Percentiles rank a stretch among this genome's conserved stretches.
Evolutionary conservation across 2,329 filamentous ascomycete species (phyloP).

Genomic region (Trichoderma gracile): DNA sequence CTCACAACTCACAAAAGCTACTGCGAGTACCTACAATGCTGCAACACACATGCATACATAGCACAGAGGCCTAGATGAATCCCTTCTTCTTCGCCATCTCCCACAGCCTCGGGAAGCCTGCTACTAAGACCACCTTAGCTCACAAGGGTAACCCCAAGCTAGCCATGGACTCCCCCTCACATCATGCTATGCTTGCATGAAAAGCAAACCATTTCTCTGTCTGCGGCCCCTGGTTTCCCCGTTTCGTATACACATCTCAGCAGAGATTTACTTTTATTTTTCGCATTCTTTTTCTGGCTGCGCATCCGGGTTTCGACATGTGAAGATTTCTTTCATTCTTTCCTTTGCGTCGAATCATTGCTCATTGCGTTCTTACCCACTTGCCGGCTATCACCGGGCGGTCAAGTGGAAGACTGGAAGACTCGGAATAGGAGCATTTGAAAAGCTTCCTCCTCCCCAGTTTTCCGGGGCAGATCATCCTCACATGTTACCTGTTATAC

Average conservation of each 20-base stretch:
- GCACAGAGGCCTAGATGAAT: constrained; percentile 2
- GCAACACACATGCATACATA: not conserved
- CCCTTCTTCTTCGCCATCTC: not conserved
- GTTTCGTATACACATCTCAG: not conserved
- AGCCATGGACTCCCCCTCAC: constrained; percentile 3
- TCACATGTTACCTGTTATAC: too few relatives aligned
- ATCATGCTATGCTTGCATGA: constrained; percentile 25
- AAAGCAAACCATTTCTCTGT: constrained; percentile 6
- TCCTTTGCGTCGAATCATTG: too few relatives aligned
- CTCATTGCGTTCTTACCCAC: not conserved
- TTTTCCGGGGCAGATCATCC: not conserved
- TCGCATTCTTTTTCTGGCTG: not conserved
- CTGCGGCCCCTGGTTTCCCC: not conserved
- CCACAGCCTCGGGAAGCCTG: constrained; percentile 15
- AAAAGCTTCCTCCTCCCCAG: not conserved
- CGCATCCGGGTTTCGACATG: not conserved
- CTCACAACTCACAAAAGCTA: not conserved
- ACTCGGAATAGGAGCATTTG: not conserved
- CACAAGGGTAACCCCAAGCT: not conserved
- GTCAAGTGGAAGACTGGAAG: constrained; percentile 21
- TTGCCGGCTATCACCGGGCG: constrained; percentile 13
- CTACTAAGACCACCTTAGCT: too few relatives aligned
- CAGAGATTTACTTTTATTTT: not conserved
- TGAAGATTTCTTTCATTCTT: not conserved
- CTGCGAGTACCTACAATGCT: not conserved